Evolutionary conservation across 441 rosid genomes (phyloP), one percentile per base, ranked within the genome.

Genomic region (Adansonia grandidieri): DNA sequence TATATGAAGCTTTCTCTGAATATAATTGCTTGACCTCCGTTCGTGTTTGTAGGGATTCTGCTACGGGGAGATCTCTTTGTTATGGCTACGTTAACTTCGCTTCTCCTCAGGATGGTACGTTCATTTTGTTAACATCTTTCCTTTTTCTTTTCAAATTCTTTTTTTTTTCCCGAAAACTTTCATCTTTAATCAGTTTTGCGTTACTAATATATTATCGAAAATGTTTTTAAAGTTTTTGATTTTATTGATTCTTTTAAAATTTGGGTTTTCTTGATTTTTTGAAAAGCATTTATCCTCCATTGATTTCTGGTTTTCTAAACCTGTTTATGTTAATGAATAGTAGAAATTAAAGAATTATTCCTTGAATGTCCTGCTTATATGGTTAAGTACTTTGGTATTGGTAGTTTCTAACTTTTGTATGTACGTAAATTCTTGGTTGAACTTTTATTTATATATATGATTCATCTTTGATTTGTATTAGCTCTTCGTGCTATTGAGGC

Each of bases 1-100:
- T 94, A 28, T 76, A 69, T 51, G 90, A 91, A 9, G 90, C 87
- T 9, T 94, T 92, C 82, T 45, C 85, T 0, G 91, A 89, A 78
- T 91, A 83, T 78, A 86, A 89, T 82, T 84, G 87, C 81, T 80
- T 91, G 14, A 20, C 87, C n/a, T 91, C 98, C 20, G 94, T 89
- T 20, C 93, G 93, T 64, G 84, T 92, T 54, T 94, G 96, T 78
- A 79, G 87, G 67, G 96, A 92, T 84, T 82, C 84, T n/a, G 51
- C 87, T 50, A 75, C 91, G 28, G 91, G 91, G 32, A 82, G 90
- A 67, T 94, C 96, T 53, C 91, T 91, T 82, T 87, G 93, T 79
- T 94, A 94, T 75, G 97, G 92, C 76, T 94, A 94, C 85, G 93
- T 89, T 80, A 94, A 94, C 91, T 94, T 89, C 65, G 24, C 82